A percentile compares a stretch with the other conserved stretches of the same genome.
These are phyloP conservation scores for Eutrema yunnanense DNA, from an alignment of 345 rosid genomes.

Conservation along the genomic window DNA sequence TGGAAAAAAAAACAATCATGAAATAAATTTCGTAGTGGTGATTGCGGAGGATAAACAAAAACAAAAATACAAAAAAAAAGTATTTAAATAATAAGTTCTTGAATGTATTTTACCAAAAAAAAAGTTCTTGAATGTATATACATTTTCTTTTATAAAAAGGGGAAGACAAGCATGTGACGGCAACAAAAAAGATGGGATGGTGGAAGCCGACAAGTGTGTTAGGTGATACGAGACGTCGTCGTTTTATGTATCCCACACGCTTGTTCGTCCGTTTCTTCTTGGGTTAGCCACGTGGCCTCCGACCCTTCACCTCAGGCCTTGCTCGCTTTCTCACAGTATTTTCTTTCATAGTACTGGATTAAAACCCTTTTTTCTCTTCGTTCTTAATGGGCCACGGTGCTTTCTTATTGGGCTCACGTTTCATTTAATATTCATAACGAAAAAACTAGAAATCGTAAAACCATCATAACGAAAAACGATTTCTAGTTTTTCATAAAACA, in stretches of 20 bases:
- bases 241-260: conserved; percentile 20
- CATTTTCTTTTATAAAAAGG: not conserved
- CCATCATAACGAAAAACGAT: too few relatives aligned
- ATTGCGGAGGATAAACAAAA: conserved; percentile 2
- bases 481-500: too few relatives aligned
- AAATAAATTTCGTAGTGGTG: conserved; percentile 8
- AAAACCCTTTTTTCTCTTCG: not conserved
- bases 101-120: not conserved
- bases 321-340: not conserved
- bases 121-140: not conserved
- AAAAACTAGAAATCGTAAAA: too few relatives aligned
- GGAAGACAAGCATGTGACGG: conserved; percentile 16
- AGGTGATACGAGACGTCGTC: conserved; percentile 23
- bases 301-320: not conserved
- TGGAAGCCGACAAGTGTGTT: conserved; percentile 26
- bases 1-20: not conserved
- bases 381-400: not conserved
- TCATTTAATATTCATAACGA: not conserved
- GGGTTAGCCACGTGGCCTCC: conserved; percentile 10
- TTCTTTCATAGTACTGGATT: not conserved
- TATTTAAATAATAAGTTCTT: not conserved
- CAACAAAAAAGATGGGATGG: conserved; percentile 7
- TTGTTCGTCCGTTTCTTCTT: conserved; percentile 22
- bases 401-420: not conserved
- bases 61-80: not conserved